Conservation (phyloP, 768 basidiomycete genomes). For the Baorangia bicolor region DNA sequence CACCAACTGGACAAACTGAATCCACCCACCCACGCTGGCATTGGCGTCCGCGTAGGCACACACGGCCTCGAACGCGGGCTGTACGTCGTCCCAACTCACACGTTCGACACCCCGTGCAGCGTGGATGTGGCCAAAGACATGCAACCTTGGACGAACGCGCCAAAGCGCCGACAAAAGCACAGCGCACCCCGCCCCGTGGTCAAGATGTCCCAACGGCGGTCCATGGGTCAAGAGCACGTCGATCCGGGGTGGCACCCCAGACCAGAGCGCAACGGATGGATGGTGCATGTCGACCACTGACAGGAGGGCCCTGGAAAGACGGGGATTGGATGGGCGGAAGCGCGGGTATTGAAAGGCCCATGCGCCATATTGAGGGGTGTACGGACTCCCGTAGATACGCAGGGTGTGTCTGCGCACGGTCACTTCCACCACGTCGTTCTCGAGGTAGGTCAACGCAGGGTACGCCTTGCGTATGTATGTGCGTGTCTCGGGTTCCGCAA, state of each 20-base stretch:
- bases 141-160: constrained; percentile 36
- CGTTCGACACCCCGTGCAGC: constrained; percentile 34
- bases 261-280: constrained; percentile 23
- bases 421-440: constrained; percentile 31
- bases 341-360: constrained; percentile 12
- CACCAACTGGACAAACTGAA: constrained; percentile 14
- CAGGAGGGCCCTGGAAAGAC: not conserved
- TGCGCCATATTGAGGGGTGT: constrained; percentile 36
- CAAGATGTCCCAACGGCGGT: constrained; percentile 38
- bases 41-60: constrained; percentile 6
- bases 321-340: not conserved
- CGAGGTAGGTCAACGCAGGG: constrained; percentile 38
- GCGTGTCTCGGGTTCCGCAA: constrained; percentile 21
- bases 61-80: constrained; percentile 32
- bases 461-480: constrained; percentile 16
- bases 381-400: constrained; percentile 39
- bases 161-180: constrained; percentile 34
- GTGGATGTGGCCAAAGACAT: constrained; percentile 46
- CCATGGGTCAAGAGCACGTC: constrained; percentile 47
- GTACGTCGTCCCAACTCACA: constrained; percentile 33
- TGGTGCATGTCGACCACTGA: not conserved
- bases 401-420: constrained; percentile 32
- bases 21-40: constrained; percentile 8
- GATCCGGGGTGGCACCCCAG: constrained; percentile 27
- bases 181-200: constrained; percentile 32